Evolutionary conservation across 306 rosid species (phyloP), one percentile per base, ranked within the genome.

Genomic region (Vachellia collinsii): DNA sequence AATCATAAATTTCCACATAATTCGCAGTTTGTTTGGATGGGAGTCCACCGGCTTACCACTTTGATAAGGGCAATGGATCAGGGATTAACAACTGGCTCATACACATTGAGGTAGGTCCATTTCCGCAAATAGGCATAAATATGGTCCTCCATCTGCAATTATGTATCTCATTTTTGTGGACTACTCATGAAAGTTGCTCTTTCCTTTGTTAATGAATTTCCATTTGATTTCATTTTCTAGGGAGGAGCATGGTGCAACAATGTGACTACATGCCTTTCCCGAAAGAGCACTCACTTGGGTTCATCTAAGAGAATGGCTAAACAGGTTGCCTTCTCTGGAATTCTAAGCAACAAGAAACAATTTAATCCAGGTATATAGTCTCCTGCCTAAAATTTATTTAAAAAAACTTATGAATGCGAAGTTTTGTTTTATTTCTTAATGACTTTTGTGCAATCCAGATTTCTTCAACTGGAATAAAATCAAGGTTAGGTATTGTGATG

Each of bases 181-280:
- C 72, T 59, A 70, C 70, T 4, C 25, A 68, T 25, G 47, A 70
- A 70, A 42, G 77, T 16, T 47, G 12, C 42, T 11, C 42, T 61
- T 72, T 43, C 34, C 48, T 29, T 47, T 74, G 72, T 8, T 20
- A 44, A 46, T 82, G 69, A 70, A 39, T 59, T 56, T 82, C 13
- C 59, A 48, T 81, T 81, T 70, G 11, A 41, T 70, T 80, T 80
- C 66, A 44, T 71, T 82, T 29, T 75, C 5, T 46, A 95, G 99
- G 99, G 99, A 80, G 99, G 99, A 71, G 98, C 92, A 81, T 95
- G 99, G 99, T 95, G 99, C 87, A 90, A 93, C 88, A 92, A 95
- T 86, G 90, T 85, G 72, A 89, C 98, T 6, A 88, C 89, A 56
- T 95, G 99, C 84, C 97, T 89, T 61, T 48, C 48, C n/a, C 99